Evolutionary conservation across 225 moss, liverwort and hornwort species (phyloP).

Genomic region (Polytrichum formosum): DNA sequence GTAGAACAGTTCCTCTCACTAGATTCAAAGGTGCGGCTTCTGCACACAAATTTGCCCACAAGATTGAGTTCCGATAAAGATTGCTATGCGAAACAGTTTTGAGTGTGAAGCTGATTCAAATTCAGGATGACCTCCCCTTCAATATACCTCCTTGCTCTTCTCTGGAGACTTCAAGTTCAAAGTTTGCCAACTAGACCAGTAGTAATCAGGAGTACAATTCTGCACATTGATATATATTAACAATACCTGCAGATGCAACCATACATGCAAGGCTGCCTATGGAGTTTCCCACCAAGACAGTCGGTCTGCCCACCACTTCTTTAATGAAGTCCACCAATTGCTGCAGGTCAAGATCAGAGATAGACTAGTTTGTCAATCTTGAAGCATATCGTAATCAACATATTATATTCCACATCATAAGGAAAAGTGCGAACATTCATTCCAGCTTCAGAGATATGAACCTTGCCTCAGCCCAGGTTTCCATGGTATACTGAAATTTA

Average conservation of each 20-base stretch:
- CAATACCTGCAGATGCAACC: slow-evolving; percentile 71
- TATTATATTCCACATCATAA: too few species aligned
- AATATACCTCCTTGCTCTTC: neutral
- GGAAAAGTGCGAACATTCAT: too few species aligned
- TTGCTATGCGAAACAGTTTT: too few species aligned
- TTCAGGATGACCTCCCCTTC: too few species aligned
- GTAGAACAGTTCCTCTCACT: slow-evolving; percentile 79
- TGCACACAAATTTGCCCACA: slow-evolving; percentile 5
- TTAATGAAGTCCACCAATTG: slow-evolving; percentile 77
- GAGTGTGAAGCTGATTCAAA: too few species aligned
- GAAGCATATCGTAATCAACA: neutral
- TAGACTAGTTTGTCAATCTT: neutral
- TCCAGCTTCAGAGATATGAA: neutral
- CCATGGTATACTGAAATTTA: slow-evolving; percentile 79
- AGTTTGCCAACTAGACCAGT: neutral
- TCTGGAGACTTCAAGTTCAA: too few species aligned
- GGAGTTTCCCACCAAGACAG: slow-evolving; percentile 84
- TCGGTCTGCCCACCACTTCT: slow-evolving; percentile 62
- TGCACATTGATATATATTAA: too few species aligned
- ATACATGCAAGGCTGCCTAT: slow-evolving; percentile 93
- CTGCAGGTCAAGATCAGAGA: slow-evolving; percentile 33
- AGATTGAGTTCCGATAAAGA: too few species aligned
- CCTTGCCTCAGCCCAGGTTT: slow-evolving; percentile 82
- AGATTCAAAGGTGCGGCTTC: slow-evolving; percentile 59
- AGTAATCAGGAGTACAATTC: too few species aligned